Percentiles rank a stretch among this genome's conserved stretches.
Conservation (phyloP, 2,329 filamentous ascomycete species). For the Aspergillus neotritici region DNA sequence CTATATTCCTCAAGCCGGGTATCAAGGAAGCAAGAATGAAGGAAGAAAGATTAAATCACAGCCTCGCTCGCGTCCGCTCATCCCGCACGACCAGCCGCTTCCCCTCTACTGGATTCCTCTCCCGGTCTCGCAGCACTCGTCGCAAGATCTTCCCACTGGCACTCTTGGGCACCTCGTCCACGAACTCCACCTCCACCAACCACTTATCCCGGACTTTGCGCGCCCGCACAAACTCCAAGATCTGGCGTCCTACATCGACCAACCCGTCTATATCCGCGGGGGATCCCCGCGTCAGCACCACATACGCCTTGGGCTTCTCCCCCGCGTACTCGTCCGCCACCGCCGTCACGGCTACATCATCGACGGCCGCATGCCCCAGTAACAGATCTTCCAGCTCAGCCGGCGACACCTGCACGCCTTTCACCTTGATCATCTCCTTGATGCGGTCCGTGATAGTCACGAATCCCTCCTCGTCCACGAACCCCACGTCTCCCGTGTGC, state of each 20-base stretch:
- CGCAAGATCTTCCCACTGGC: slow-evolving; percentile 69
- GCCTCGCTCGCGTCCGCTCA: slow-evolving; percentile 7
- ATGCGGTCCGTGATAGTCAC: slow-evolving; percentile 53
- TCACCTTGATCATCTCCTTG: slow-evolving; percentile 66
- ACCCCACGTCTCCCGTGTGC: slow-evolving; percentile 63
- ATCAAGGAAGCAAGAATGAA: no score
- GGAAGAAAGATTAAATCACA: slow-evolving; percentile 5
- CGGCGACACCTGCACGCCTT: slow-evolving; percentile 52
- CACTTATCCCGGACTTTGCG: slow-evolving; percentile 55
- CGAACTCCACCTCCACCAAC: slow-evolving; percentile 34
- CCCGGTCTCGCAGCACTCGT: slow-evolving; percentile 49
- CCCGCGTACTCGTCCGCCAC: slow-evolving; percentile 39
- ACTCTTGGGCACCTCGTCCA: slow-evolving; percentile 61
- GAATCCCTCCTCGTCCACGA: slow-evolving; percentile 51
- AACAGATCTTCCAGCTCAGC: slow-evolving; percentile 60
- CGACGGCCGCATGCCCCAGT: slow-evolving; percentile 52
- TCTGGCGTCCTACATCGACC: slow-evolving; percentile 35
- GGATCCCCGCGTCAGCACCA: slow-evolving; percentile 41
- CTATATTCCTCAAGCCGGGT: no score
- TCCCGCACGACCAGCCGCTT: slow-evolving; percentile 12
- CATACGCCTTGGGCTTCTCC: slow-evolving; percentile 54
- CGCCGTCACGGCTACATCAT: slow-evolving; percentile 50
- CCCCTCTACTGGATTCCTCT: slow-evolving; percentile 1
- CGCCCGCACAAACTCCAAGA: slow-evolving; percentile 57
- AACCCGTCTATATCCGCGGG: slow-evolving; percentile 1